These are phyloP conservation scores for Sindora glabra DNA, from an alignment of 306 rosid genomes.

Conservation along the genomic window DNA sequence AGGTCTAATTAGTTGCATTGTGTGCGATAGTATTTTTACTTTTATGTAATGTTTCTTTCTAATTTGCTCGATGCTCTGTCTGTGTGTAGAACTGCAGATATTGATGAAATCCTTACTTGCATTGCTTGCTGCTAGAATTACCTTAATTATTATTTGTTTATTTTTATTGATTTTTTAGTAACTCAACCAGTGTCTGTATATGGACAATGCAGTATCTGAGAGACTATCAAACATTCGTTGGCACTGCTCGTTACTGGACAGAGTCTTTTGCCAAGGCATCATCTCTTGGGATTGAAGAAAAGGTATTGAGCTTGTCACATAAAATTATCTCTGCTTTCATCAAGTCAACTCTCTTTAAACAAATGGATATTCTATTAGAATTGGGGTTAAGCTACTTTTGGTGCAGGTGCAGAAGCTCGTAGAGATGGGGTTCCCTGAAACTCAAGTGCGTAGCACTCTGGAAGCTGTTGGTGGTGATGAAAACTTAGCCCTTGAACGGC, in stretches of 20 bases:
- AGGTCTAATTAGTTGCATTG: constrained; percentile 38
- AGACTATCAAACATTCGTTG: constrained; percentile 77
- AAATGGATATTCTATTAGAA: neutral
- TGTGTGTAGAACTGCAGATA: neutral
- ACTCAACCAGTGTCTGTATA: constrained; percentile 1
- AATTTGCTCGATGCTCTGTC: neutral
- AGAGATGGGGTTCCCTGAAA: constrained; percentile 95
- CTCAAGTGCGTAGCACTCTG: constrained; percentile 66
- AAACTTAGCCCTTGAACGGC: constrained; percentile 89
- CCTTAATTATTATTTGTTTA: too few species aligned
- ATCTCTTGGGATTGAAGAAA: constrained; percentile 75
- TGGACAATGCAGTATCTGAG: constrained; percentile 61
- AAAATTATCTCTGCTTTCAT: neutral
- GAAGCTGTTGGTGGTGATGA: constrained; percentile 95
- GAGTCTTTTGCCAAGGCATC: constrained; percentile 87
- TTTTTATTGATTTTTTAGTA: neutral
- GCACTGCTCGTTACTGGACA: constrained; percentile 95
- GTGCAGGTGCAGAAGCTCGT: constrained; percentile 75
- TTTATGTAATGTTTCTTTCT: too few species aligned
- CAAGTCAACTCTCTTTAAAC: neutral
- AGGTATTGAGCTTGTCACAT: constrained; percentile 40
- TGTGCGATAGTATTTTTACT: too few species aligned
- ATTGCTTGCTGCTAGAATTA: too few species aligned
- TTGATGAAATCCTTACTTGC: neutral
- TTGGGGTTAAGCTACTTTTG: neutral